Percentiles rank a stretch among this genome's conserved stretches.
These are phyloP conservation scores for Flueggea neowawraea DNA, from an alignment of 441 rosid species.

Conservation along the genomic window DNA sequence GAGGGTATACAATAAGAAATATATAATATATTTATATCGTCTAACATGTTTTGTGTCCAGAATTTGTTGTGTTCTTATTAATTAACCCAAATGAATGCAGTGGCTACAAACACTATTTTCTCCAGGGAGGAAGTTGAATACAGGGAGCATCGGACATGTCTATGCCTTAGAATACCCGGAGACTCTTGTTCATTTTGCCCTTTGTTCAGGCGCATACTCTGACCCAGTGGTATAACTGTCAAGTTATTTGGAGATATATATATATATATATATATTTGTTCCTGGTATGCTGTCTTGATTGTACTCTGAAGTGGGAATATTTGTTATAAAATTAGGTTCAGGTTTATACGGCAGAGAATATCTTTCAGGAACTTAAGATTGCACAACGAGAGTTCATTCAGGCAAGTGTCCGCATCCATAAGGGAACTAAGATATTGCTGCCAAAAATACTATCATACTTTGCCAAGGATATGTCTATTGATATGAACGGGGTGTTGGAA, in stretches of 20 bases:
- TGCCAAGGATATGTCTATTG: conserved; percentile 66
- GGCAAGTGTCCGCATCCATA: conserved; percentile 43
- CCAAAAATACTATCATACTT: conserved; percentile 57
- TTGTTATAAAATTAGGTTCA: conserved; percentile 41
- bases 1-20: too few species aligned
- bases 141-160: conserved; percentile 39
- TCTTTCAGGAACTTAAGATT: conserved; percentile 55
- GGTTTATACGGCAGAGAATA: conserved; percentile 50
- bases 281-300: neutral
- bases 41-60: neutral
- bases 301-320: neutral
- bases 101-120: conserved; percentile 70
- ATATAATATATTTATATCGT: neutral
- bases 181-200: conserved; percentile 81
- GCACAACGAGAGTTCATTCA: conserved; percentile 62
- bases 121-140: conserved; percentile 64
- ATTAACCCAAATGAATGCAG: conserved; percentile 33
- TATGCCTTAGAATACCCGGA: conserved; percentile 79
- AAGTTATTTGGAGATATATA: neutral
- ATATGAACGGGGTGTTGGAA: conserved; percentile 32
- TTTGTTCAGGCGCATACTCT: conserved; percentile 66
- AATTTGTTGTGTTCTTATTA: neutral
- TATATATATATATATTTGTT: too few species aligned
- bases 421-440: conserved; percentile 53
- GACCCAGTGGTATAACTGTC: conserved; percentile 56